Percentiles rank a stretch among this genome's conserved stretches.
phyloP scores from a whole-genome alignment of 805 yeast species.

The Saccharomycopsis fermentans region DNA sequence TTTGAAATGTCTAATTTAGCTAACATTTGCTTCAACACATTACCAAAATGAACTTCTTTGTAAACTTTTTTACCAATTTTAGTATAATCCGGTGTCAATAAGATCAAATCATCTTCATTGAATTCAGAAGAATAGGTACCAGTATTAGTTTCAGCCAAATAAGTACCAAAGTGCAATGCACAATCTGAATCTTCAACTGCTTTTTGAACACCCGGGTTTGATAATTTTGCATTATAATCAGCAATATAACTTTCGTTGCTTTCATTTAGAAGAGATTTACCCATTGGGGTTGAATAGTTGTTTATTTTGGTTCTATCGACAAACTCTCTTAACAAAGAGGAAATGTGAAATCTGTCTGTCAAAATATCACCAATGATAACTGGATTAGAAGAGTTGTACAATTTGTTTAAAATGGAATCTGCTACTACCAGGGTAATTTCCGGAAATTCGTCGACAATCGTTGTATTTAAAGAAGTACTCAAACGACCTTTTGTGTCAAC shows the following conservation, averaged over 20 bases:
- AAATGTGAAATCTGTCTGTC: slow-evolving; percentile 49
- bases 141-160: slow-evolving; percentile 56
- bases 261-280: slow-evolving; percentile 69
- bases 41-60: slow-evolving; percentile 37
- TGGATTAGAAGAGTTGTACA: slow-evolving; percentile 49
- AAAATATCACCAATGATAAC: slow-evolving; percentile 63
- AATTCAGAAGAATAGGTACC: slow-evolving; percentile 51
- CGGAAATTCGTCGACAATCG: slow-evolving; percentile 19
- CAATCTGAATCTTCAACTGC: slow-evolving; percentile 52
- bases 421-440: slow-evolving; percentile 30
- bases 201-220: slow-evolving; percentile 37
- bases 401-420: slow-evolving; percentile 34
- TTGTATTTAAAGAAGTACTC: slow-evolving; percentile 25
- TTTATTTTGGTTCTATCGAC: slow-evolving; percentile 40
- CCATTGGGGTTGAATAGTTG: slow-evolving; percentile 54
- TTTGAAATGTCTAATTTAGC: slow-evolving; percentile 26
- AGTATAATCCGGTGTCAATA: slow-evolving; percentile 45
- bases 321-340: slow-evolving; percentile 33
- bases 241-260: slow-evolving; percentile 56
- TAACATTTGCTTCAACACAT: slow-evolving; percentile 39
- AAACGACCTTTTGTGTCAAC: slow-evolving; percentile 31
- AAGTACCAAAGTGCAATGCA: slow-evolving; percentile 60
- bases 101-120: slow-evolving; percentile 32
- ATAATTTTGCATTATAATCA: slow-evolving; percentile 55
- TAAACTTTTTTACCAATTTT: slow-evolving; percentile 34